phyloP scores from a whole-genome alignment of 306 rosid genomes.

The Mimosa bimucronata region DNA sequence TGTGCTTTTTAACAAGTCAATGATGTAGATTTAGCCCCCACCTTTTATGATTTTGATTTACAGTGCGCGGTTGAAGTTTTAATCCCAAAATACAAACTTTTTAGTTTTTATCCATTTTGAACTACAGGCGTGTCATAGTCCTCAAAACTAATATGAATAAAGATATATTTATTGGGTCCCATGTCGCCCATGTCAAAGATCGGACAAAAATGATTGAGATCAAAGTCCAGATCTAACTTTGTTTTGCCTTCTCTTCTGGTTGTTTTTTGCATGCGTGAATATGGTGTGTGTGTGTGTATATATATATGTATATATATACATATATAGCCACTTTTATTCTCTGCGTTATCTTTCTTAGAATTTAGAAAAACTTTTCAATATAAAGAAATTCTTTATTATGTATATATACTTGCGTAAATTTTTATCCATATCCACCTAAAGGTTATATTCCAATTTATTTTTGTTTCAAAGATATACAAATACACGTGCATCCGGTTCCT shows the following conservation, averaged over 20 bases:
- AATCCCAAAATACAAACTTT: not conserved
- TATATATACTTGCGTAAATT: not conserved
- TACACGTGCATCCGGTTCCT: not conserved
- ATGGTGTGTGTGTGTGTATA: no score
- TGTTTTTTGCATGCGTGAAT: not conserved
- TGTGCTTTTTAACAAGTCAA: not conserved
- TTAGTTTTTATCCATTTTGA: not conserved
- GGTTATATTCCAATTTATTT: not conserved
- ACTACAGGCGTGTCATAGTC: not conserved
- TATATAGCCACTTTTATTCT: not conserved
- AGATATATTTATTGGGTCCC: not conserved
- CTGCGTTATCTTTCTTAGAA: not conserved
- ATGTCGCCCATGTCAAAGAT: not conserved
- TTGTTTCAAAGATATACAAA: not conserved
- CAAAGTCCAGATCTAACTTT: not conserved
- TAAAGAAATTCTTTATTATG: not conserved
- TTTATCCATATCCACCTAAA: not conserved
- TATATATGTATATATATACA: no score
- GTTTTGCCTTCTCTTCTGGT: not conserved
- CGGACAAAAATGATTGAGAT: not conserved
- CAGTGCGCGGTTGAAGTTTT: not conserved
- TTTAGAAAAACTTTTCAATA: not conserved
- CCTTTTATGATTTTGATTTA: not conserved
- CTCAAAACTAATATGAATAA: not conserved
- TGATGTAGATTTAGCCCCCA: not conserved